Conservation (phyloP, 148 eudicot species). For the Camellia sinensis region DNA sequence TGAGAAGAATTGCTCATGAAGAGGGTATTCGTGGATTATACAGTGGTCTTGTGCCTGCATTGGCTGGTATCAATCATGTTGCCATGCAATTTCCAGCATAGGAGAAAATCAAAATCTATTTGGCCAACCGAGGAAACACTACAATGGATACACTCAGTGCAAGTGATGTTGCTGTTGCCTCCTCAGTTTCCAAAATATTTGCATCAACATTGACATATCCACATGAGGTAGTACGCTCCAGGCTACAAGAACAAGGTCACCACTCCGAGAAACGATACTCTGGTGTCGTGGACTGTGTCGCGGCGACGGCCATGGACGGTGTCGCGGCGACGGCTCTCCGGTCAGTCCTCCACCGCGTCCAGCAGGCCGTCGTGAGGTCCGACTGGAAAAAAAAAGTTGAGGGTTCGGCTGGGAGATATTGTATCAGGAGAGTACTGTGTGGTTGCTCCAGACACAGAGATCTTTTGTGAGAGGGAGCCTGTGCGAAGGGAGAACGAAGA, state of each 20-base stretch:
- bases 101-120: conserved; percentile 77
- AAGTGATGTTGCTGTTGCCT: conserved; percentile 82
- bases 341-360: no score
- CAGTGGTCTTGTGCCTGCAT: conserved; percentile 95
- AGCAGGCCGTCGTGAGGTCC: no score
- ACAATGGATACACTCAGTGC: conserved; percentile 68
- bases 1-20: conserved; percentile 68
- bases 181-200: conserved; percentile 89
- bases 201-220: conserved; percentile 99
- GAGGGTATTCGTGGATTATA: conserved; percentile 97
- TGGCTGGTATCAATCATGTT: conserved; percentile 94
- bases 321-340: no score
- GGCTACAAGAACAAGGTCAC: conserved; percentile 96
- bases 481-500: no score
- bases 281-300: conserved; percentile 82
- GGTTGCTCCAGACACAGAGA: no score
- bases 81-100: conserved; percentile 92
- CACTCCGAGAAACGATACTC: conserved; percentile 77
- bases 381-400: no score
- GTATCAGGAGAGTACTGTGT: no score
- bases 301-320: no score
- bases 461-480: no score
- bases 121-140: conserved; percentile 76
- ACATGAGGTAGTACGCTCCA: conserved; percentile 97
- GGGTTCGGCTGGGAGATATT: no score